Evolutionary conservation across 768 basidiomycete genomes (phyloP), one percentile per base, ranked within the genome.

Genomic region (Suillus lakei): DNA sequence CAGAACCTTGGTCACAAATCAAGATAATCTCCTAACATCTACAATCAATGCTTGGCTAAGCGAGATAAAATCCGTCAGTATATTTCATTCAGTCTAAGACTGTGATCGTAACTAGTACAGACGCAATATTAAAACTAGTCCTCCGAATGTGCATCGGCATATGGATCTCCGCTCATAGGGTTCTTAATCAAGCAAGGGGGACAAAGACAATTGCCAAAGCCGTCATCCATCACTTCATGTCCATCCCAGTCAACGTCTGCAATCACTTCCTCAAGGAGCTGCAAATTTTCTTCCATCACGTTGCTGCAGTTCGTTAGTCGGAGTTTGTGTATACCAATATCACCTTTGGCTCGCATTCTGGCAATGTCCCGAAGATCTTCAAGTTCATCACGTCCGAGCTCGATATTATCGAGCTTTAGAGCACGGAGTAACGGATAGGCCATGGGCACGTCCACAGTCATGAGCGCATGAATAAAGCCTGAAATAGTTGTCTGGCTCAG

Each of bases 171-270:
- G n/a, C n/a, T 43, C 41, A 21, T 41, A n/a, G n/a, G n/a, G n/a
- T n/a, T n/a, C n/a, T n/a, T n/a, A n/a, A n/a, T 16, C 41, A 43
- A 43, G 41, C 41, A 8, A 21, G 18, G 21, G 18, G 41, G 41
- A 43, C 8, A 43, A 43, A 43, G 7, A 43, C 41, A 43, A 18
- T 12, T 12, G 12, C 12, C n/a, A n/a, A n/a, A n/a, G n/a, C 13
- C n/a, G 12, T 10, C 4, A 10, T 55, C 53, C 12, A 43, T 50
- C 30, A 56, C 64, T 23, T 55, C 61, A 43, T 66, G 5, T 12
- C 61, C 60, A 48, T 75, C 70, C 72, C 73, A 75, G 15, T 61
- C 12, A 46, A 73, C 61, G 16, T 69, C 55, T 48, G 34, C 28
- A 38, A 68, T 67, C n/a, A 51, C 66, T 16, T 26, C 39, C 53